phyloP scores from a whole-genome alignment of 2,329 filamentous ascomycete genomes.

The Epichloe scottii region DNA sequence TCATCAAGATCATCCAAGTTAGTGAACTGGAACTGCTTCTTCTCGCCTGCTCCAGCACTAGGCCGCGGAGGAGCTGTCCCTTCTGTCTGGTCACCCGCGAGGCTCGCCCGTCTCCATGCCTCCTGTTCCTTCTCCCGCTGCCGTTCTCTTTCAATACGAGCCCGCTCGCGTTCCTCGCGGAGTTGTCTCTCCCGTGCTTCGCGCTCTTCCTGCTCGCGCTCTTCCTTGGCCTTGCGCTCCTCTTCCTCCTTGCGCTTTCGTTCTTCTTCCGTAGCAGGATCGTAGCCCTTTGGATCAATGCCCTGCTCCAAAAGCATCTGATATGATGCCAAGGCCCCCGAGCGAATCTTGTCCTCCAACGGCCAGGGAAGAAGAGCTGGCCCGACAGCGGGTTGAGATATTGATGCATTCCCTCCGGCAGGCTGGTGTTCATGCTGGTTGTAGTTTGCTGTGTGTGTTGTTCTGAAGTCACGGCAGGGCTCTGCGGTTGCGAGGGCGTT shows the following conservation, averaged over 20 bases:
- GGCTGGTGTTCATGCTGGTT: slow-evolving; percentile 23
- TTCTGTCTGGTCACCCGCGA: slow-evolving; percentile 15
- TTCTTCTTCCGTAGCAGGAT: slow-evolving; percentile 42
- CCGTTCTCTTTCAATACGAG: slow-evolving; percentile 29
- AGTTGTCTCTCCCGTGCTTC: slow-evolving; percentile 32
- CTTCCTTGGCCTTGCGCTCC: slow-evolving; percentile 32
- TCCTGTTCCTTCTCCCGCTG: slow-evolving; percentile 29
- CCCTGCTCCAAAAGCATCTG: slow-evolving; percentile 51
- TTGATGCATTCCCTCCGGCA: slow-evolving; percentile 36
- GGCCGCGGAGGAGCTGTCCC: slow-evolving; percentile 15
- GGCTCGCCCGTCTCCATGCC: slow-evolving; percentile 28
- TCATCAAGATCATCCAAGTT: slow-evolving; percentile 41
- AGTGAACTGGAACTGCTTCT: slow-evolving; percentile 45
- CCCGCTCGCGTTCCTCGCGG: slow-evolving; percentile 26
- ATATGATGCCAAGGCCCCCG: slow-evolving; percentile 52
- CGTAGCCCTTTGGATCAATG: slow-evolving; percentile 47
- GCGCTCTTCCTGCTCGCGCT: slow-evolving; percentile 31
- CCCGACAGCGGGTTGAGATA: slow-evolving; percentile 44
- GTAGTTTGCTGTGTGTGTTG: slow-evolving; percentile 22
- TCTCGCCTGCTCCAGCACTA: slow-evolving; percentile 20
- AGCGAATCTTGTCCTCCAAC: slow-evolving; percentile 52
- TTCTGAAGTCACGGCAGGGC: slow-evolving; percentile 18
- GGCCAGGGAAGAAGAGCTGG: slow-evolving; percentile 65
- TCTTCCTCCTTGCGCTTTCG: slow-evolving; percentile 38
- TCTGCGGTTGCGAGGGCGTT: slow-evolving; percentile 23